Evolutionary conservation across 2,329 filamentous ascomycete genomes (phyloP).

Genomic region (Basipetospora chlamydospora): DNA sequence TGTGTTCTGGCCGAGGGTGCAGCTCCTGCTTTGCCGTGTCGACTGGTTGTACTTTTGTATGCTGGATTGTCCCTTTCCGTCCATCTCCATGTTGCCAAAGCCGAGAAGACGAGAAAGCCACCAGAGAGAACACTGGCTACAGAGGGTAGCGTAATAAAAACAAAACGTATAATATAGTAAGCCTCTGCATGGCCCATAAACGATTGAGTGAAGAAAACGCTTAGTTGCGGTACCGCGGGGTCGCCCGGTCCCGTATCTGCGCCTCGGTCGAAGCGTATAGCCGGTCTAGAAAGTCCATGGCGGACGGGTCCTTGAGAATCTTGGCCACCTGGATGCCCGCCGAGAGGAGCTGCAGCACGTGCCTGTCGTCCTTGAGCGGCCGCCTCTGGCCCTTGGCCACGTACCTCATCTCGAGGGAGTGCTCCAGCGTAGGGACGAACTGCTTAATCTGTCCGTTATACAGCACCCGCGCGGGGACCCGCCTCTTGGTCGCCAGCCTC

Average conservation of each 20-base stretch:
- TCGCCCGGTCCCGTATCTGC: conserved; percentile 55
- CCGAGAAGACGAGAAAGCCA: too few species aligned
- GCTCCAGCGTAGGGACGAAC: conserved; percentile 76
- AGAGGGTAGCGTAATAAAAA: too few species aligned
- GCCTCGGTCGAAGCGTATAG: conserved; percentile 73
- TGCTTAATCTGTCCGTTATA: conserved; percentile 89
- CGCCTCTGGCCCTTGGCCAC: conserved; percentile 62
- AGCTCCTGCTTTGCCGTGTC: too few species aligned
- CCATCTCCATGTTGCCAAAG: too few species aligned
- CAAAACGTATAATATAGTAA: not conserved
- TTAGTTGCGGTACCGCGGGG: conserved; percentile 23
- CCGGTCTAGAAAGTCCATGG: conserved; percentile 69
- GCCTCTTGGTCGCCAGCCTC: conserved; percentile 69
- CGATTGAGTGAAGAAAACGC: too few species aligned
- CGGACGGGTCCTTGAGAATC: conserved; percentile 69
- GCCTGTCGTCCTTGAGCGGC: conserved; percentile 75
- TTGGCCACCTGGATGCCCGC: conserved; percentile 79
- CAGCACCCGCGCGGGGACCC: conserved; percentile 69
- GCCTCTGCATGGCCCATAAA: too few species aligned
- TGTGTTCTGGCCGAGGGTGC: too few species aligned
- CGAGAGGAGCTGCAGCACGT: conserved; percentile 75
- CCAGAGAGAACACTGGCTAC: too few species aligned
- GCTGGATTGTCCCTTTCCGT: too few species aligned
- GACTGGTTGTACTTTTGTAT: too few species aligned
- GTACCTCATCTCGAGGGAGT: conserved; percentile 77